A percentile compares a stretch with the other conserved stretches of the same genome.
Conservation (phyloP, 148 eudicot species). For the Rhododendron griersonianum region DNA sequence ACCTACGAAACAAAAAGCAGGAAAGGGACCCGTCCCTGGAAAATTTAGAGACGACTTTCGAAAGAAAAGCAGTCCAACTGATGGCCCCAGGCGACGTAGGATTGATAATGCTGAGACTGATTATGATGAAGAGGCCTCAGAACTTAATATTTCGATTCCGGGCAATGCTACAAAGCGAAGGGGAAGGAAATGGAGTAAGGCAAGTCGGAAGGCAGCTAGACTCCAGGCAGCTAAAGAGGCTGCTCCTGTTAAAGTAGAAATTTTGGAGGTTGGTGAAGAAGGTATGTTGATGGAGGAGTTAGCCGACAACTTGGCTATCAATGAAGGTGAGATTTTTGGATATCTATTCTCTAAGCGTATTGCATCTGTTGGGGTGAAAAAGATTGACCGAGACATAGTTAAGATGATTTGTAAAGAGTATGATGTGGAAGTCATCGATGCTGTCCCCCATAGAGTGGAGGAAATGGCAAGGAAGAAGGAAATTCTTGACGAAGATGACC, state of each 20-base stretch:
- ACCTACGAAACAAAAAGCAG: conserved; percentile 54
- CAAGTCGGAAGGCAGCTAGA: conserved; percentile 89
- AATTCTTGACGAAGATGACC: conserved; percentile 76
- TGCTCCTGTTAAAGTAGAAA: conserved; percentile 86
- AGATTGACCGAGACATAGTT: conserved; percentile 76
- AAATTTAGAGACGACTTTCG: conserved; percentile 64
- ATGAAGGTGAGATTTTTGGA: conserved; percentile 90
- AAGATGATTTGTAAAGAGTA: conserved; percentile 87
- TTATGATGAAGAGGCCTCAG: conserved; percentile 66
- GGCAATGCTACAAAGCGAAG: conserved; percentile 57
- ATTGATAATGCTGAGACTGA: conserved; percentile 30
- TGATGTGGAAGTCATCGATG: conserved; percentile 85
- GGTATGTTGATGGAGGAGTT: conserved; percentile 88
- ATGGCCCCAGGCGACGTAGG: conserved; percentile 60
- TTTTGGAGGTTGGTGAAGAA: conserved; percentile 81
- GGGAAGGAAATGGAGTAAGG: conserved; percentile 92
- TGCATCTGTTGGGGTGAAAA: conserved; percentile 75
- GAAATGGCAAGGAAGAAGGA: conserved; percentile 91
- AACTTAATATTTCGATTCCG: conserved; percentile 55
- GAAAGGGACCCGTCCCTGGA: conserved; percentile 38
- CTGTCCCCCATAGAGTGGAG: conserved; percentile 47
- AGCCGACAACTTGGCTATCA: conserved; percentile 76
- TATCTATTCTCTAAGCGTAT: conserved; percentile 69
- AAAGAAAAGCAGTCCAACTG: conserved; percentile 54
- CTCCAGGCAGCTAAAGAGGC: conserved; percentile 85